phyloP scores from a whole-genome alignment of 1,139 yeast species.

The Diutina scorzettiae region DNA sequence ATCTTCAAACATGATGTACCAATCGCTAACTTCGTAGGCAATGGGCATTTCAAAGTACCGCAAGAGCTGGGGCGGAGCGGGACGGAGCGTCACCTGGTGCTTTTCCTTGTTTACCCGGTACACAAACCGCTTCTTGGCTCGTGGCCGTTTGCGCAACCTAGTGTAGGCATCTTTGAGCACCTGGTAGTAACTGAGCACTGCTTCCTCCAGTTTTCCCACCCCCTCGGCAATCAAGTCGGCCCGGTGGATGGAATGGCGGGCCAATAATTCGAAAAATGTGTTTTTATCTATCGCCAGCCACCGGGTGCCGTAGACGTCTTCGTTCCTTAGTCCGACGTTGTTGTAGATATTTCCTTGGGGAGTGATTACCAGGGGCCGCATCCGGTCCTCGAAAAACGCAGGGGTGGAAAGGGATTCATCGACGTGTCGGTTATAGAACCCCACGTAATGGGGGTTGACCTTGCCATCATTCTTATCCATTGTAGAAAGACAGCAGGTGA shows the following conservation, averaged over 20 bases:
- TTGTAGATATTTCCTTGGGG: background rate
- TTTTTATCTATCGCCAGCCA: background rate
- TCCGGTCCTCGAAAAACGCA: background rate
- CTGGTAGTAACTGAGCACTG: background rate
- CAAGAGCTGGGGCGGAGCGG: background rate
- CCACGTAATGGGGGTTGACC: conserved; percentile 12
- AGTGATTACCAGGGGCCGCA: background rate
- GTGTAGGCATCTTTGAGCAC: background rate
- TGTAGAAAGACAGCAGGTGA: background rate
- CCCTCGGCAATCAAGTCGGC: background rate
- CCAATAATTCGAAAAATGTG: background rate
- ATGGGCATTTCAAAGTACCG: background rate
- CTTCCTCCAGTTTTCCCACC: background rate
- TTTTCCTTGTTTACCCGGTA: background rate
- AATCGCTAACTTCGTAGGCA: conserved; percentile 4
- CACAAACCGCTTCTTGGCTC: background rate
- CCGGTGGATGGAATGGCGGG: conserved; percentile 3
- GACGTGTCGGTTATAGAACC: conserved; percentile 11
- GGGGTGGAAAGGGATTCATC: conserved; percentile 7
- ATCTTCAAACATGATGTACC: background rate
- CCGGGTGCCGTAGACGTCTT: background rate
- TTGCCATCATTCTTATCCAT: conserved; percentile 8
- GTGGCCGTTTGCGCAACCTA: background rate
- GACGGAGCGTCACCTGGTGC: background rate
- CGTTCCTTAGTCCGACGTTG: too few relatives aligned